phyloP scores from a whole-genome alignment of 164 flowering plant species.

The Liriodendron chinense region DNA sequence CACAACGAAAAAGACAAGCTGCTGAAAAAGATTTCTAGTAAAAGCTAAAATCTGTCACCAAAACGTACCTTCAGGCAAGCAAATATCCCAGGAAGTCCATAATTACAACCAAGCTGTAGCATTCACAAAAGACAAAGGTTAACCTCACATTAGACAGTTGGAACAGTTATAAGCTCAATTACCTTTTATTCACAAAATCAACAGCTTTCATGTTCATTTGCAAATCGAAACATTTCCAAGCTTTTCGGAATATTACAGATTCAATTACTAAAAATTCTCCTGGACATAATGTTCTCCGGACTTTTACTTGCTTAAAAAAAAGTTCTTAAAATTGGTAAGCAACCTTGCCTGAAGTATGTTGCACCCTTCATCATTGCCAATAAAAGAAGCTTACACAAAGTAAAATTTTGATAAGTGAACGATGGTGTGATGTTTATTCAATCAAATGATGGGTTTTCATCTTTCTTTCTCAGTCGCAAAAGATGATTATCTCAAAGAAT shows the following conservation, averaged over 20 bases:
- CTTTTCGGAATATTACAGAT: neutral
- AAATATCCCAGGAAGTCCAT: conserved; percentile 92
- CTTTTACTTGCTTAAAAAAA: too few species aligned
- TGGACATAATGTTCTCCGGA: too few species aligned
- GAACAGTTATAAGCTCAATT: neutral
- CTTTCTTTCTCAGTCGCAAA: neutral
- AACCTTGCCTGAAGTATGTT: too few species aligned
- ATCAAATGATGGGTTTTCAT: neutral
- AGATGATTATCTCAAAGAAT: too few species aligned
- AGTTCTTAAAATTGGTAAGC: too few species aligned
- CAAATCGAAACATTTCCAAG: neutral
- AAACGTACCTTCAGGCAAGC: conserved; percentile 86
- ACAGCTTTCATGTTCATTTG: neutral
- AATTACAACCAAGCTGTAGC: conserved; percentile 77
- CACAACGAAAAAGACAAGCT: neutral
- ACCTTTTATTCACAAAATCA: neutral
- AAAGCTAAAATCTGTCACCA: neutral
- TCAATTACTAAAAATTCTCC: too few species aligned
- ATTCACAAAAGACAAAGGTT: neutral
- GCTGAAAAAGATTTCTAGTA: neutral
- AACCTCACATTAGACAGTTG: neutral
- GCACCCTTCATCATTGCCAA: neutral
- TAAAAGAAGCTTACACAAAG: neutral
- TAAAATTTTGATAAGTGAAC: too few species aligned
- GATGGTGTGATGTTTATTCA: neutral